Base-by-base conservation (phyloP, 2,329 filamentous ascomycete genomes). In the Truncatella angustata region DNA sequence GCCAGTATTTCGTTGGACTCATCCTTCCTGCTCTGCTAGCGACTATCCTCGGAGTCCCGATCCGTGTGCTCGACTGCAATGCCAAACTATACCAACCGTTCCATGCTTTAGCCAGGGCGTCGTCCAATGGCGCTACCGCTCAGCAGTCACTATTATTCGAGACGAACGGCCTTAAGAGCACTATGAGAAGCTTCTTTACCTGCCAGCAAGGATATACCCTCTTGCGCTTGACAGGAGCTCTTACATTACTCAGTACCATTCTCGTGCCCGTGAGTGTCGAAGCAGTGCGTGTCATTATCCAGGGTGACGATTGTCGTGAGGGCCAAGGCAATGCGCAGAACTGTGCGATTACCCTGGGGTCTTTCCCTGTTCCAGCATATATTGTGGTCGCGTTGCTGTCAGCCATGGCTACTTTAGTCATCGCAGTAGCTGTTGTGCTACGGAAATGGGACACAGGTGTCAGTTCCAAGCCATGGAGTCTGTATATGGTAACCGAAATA, bases 81-180 rank as follows among this genome's bases (percentile, higher is more conserved):
- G 56, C 52, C 49, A 62, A 60, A 50, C 50, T 59, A 4, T 56
- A 63, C 42, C 69, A 72, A 54, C 70, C 71, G 0, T 73, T 66
- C 60, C 68, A 71, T 53, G 66, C 67, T 43, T 60, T 74, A 11
- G 61, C 65, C n/a, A n/a, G n/a, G n/a, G n/a, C n/a, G 14, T 34
- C 26, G 6, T 57, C 63, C 0, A 59, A 60, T 34, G 70, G 70
- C 1, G 63, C 62, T 3, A 21, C 55, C 0, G 70, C 69, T 0
- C 56, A 58, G 6, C 59, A 67, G 10, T 72, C 70, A 0, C 52
- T 69, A 4, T 63, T 58, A 26, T 56, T 66, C 5, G 50, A 61
- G 9, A 63, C 61, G 0, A 55, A 58, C 2, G 61, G 64, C 1
- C 20, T 56, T 2, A 57, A 60, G n/a, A 57, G 60, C n/a, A n/a